Base-by-base conservation (phyloP, 441 rosid species). In the Gossypium lobatum region DNA sequence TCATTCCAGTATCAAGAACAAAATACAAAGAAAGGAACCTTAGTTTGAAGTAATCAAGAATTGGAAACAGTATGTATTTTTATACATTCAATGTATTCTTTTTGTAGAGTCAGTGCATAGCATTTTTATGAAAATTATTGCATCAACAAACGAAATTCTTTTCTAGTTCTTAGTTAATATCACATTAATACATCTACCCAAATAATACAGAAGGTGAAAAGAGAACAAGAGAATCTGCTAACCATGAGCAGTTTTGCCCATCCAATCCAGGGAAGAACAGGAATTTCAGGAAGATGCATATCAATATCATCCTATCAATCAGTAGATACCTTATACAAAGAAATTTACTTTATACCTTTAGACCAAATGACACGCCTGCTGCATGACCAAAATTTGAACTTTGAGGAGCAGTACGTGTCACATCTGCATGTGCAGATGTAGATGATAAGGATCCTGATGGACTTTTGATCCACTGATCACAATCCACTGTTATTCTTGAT, bases 401-500 rank as follows among this genome's bases (percentile, higher is more conserved):
- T 14, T 84, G 77, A 76, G 95, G 91, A 79, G 79, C 81, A 58
- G 85, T 83, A 6, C 93, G 93, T 75, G 87, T 83, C 77, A 92
- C 78, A 76, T 96, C 98, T 62, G 84, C 81, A 75, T 82, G 86
- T 65, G 80, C 83, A 31, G 88, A 82, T 52, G 93, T 83, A 71
- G 92, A 79, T 8, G 84, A 79, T 64, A 78, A 78, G 37, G 95
- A 74, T 68, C 80, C 76, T 72, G 72, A 52, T 73, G 81, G 90
- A 58, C 90, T 88, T 78, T 89, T 96, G 72, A 89, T 86, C 98
- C 97, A 91, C 82, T 86, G 95, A 50, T 95, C 99, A 83, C 94
- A 88, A 75, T 93, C 97, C 81, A 90, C 97, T 68, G 94, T 77
- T 81, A 93, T 88, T 86, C 88, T 87, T 75, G 92, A 85, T 80